Evolutionary conservation across 306 rosid genomes (phyloP), one percentile per base, ranked within the genome.

Genomic region (Ormosia semicastrata): DNA sequence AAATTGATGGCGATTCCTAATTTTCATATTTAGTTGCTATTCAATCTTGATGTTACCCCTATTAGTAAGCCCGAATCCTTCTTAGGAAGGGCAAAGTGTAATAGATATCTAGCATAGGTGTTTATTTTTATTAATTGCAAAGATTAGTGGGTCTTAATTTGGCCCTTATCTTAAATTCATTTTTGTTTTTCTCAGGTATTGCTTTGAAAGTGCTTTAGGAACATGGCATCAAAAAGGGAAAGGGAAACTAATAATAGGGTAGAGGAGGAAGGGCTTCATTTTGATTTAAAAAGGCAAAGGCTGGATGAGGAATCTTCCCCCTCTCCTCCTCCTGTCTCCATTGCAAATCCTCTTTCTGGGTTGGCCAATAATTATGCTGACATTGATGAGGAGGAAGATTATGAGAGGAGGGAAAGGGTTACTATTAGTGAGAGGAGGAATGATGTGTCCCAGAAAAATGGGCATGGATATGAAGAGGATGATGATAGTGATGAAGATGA

Each of bases 401-500:
- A 77, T 68, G 60, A 13, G 54, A 75, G 78, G 73, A 81, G 70
- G 83, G 81, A 33, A 47, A 47, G 2, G 80, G 60, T 37, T 56
- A 8, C 74, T 86, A 57, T 66, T 71, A 70, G 62, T 32, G 68
- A 77, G 58, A 66, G 37, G 73, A 76, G 24, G 71, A 78, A 68
- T 81, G 84, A 64, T 71, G 83, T 36, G 73, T 44, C 70, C 43
- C 70, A 72, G 37, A 73, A 77, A 36, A 89, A 84, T 86, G 95
- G 87, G 69, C 67, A 73, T 63, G 75, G 56, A 62, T 69, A 79
- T 82, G 87, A 32, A 81, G 87, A 41, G 44, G 89, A 82, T 10
- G 89, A 67, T 39, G 89, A 78, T n/a, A 80, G 81, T 5, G 90
- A 88, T n/a, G 93, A 90, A 6, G 94, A 91, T 36, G 93, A 91